Evolutionary conservation across 208 protist genomes (phyloP).

Genomic region (Herpetomonas tarakana): DNA sequence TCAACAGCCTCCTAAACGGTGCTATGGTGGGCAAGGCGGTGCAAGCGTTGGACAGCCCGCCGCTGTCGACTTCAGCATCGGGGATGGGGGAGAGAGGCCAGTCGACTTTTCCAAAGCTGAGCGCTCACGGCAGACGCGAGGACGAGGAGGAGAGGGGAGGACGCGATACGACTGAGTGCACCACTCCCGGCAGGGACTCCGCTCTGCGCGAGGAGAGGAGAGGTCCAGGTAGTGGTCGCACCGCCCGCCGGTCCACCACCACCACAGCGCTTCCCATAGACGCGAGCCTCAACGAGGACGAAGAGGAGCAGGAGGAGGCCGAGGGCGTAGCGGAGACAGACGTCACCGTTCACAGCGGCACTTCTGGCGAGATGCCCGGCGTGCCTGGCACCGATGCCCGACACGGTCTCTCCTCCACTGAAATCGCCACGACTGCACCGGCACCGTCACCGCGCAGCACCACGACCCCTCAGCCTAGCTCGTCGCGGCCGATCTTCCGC

Average conservation of each 20-base stretch:
- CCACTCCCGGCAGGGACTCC: no score
- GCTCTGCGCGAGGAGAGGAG: no score
- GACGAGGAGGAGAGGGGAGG: background rate
- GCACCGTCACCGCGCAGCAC: background rate
- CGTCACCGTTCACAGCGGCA: no score
- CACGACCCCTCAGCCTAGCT: background rate
- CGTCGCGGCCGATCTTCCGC: background rate
- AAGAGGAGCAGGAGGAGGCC: background rate
- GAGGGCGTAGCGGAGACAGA: no score
- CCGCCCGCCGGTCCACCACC: no score
- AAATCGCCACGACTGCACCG: no score
- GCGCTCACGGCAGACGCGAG: background rate
- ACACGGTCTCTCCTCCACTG: no score
- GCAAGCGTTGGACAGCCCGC: slow-evolving; percentile 11
- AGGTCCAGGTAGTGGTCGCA: no score
- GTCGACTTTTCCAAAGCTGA: background rate
- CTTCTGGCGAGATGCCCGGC: no score
- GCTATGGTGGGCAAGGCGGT: slow-evolving; percentile 24
- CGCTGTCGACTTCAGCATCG: background rate
- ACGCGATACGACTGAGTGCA: no score
- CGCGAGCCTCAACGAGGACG: background rate
- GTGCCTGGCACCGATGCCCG: no score
- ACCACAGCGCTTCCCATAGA: background rate
- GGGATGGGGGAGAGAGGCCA: background rate
- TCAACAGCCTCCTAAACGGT: slow-evolving; percentile 22